Evolutionary conservation across 2,329 filamentous ascomycete species (phyloP), one percentile per base, ranked within the genome.

Genomic region (Ophiostoma piceae): DNA sequence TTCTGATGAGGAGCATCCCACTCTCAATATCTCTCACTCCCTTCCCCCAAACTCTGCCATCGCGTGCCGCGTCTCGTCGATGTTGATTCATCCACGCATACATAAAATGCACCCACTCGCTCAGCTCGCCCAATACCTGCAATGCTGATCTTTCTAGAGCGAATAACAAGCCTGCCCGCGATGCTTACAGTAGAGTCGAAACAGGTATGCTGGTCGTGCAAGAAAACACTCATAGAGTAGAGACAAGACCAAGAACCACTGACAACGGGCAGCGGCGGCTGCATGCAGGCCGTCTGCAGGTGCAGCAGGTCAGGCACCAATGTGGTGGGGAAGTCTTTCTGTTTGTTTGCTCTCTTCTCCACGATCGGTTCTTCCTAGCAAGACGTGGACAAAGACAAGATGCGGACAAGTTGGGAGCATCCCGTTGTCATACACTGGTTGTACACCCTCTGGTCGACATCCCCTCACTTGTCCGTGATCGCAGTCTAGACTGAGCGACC

Each of bases 401-500:
- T 19, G 14, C 14, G 51, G 51, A 57, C 51, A 26, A 26, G 51
- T 29, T 57, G 51, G 51, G n/a, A 14, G 51, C 51, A 57, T 57
- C 51, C 51, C n/a, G 51, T 57, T 57, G 51, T 57, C 51, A 12
- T 22, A 57, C 22, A n/a, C 51, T 35, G 26, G 57, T 26, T 62
- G 57, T 29, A 62, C 57, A 62, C 57, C 57, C 57, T 32, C 57
- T 57, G 8, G 14, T 26, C 22, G 3, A 9, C 11, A 29, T 57
- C 51, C 51, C 51, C 51, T 57, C 51, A 57, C 51, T 57, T 57
- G 51, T 57, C 51, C 51, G 51, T 57, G 22, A 57, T 57, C 51
- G 51, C 51, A 57, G 51, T 57, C 51, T 57, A 26, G 47, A 51
- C n/a, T 57, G n/a, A 26, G 47, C 47, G 26, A 29, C 26, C 47